Evolutionary conservation across 23 red algal species (phyloP).

Genomic region (Gracilariopsis chorda): DNA sequence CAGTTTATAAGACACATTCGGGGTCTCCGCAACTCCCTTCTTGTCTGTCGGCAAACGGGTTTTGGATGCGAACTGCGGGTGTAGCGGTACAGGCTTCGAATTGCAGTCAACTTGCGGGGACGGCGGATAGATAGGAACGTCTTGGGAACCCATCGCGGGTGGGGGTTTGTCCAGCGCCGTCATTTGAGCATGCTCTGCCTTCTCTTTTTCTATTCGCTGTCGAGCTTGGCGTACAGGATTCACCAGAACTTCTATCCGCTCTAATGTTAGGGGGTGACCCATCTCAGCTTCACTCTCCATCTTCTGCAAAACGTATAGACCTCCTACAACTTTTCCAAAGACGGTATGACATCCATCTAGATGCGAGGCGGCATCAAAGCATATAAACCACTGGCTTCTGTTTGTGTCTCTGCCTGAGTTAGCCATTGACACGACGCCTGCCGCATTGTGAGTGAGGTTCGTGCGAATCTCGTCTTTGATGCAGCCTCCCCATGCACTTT

Average conservation of each 20-base stretch:
- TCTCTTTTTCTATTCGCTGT: conserved; percentile 12
- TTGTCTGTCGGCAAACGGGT: not conserved
- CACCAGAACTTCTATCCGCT: conserved; percentile 50
- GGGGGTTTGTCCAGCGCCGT: not conserved
- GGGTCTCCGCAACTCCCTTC: not conserved
- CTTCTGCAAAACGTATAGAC: conserved; percentile 49
- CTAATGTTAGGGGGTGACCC: conserved; percentile 48
- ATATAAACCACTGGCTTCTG: conserved; percentile 70
- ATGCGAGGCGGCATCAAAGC: conserved; percentile 54
- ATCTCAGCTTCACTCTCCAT: conserved; percentile 56
- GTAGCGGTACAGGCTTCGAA: not conserved
- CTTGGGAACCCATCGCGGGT: not conserved
- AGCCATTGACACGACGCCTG: conserved; percentile 52
- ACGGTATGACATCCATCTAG: conserved; percentile 71
- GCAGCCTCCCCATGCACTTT: conserved; percentile 75
- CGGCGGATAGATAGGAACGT: not conserved
- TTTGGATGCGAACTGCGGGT: not conserved
- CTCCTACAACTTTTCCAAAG: conserved; percentile 69
- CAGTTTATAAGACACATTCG: not conserved
- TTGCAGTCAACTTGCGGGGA: not conserved
- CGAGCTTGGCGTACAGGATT: conserved; percentile 45
- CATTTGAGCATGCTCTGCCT: not conserved
- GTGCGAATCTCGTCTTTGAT: conserved; percentile 76
- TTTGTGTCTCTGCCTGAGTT: conserved; percentile 52
- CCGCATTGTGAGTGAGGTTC: conserved; percentile 52